Percentiles rank a stretch among this genome's conserved stretches.
phyloP scores from a whole-genome alignment of 805 yeast genomes.

The Starmerella geochares region DNA sequence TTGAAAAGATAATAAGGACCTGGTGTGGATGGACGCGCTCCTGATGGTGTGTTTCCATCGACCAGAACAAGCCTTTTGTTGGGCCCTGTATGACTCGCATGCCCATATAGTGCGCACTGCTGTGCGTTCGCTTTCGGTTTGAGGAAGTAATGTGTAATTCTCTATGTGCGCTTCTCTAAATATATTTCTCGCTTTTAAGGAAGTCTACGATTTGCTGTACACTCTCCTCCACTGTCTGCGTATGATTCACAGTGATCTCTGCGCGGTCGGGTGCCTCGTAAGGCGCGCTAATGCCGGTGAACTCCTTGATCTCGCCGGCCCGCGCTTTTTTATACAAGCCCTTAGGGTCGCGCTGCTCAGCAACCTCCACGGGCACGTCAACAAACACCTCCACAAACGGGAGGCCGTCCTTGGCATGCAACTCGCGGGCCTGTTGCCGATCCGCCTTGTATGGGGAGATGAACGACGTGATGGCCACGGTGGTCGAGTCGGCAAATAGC shows the following conservation, averaged over 20 bases:
- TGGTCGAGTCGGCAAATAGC: constrained; percentile 85
- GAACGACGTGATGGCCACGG: constrained; percentile 79
- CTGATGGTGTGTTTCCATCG: not conserved
- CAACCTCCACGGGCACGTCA: constrained; percentile 88
- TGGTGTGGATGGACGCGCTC: no score
- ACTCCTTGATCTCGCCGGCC: constrained; percentile 85
- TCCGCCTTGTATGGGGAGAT: constrained; percentile 84
- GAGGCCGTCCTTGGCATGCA: constrained; percentile 62
- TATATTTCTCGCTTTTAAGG: constrained; percentile 20
- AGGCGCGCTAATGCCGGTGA: constrained; percentile 93
- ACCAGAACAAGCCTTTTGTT: not conserved
- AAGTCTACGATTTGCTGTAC: constrained; percentile 64
- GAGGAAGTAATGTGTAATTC: no score
- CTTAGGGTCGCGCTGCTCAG: constrained; percentile 95
- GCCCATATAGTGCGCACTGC: no score
- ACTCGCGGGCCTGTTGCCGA: constrained; percentile 72
- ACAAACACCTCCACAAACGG: constrained; percentile 87
- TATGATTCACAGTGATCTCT: constrained; percentile 72
- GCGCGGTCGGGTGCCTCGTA: constrained; percentile 84
- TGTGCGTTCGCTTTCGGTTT: no score
- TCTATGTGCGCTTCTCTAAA: constrained; percentile 10
- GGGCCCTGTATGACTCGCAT: not conserved
- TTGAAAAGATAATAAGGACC: constrained; percentile 51
- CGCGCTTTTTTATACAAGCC: constrained; percentile 95
- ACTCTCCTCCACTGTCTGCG: constrained; percentile 65